Base-by-base conservation (phyloP, 768 basidiomycete species). In the Suillus spraguei region DNA sequence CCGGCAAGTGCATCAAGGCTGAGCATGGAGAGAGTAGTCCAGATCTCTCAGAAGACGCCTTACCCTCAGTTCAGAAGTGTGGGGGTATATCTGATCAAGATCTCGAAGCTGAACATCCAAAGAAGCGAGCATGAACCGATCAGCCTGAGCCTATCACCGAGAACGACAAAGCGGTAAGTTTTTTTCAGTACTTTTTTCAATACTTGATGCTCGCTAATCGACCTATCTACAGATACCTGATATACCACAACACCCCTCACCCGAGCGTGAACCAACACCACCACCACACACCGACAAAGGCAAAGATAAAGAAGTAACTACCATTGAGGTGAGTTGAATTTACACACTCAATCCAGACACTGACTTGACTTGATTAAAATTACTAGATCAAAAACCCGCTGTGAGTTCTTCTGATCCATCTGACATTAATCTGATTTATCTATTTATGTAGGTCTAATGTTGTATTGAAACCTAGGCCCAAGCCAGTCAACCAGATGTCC, bases 381-480 rank as follows among this genome's bases (percentile, higher is more conserved):
- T 9, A 44, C 10, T 5, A 46, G 44, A 46, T 46, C 44, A n/a
- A n/a, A 46, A 46, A 46, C 44, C 20, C 9, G 2, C 44, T 46
- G 44, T 46, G 4, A 46, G 44, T n/a, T 46, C 44, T 46, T n/a
- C 20, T 17, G 17, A 46, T 46, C 44, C 5, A 6, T n/a, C 44
- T 46, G n/a, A 46, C n/a, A 46, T 9, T 46, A 46, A n/a, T 46
- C 9, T 46, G 8, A 46, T 17, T 46, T 0, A 47, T 13, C 46
- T 47, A 47, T 47, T 22, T 22, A 47, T 20, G 4, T 47, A 47
- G n/a, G 3, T 47, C 46, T 13, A 20, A 22, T 20, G 3, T 47
- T 47, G 46, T 47, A 22, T 47, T 47, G 11, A 47, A 47, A 47
- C 46, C 44, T 46, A n/a, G 44, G 20, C 44, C 44, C 44, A 46